Percentiles rank a stretch among this genome's conserved stretches.
Conservation (phyloP, 106 monocot species). For the Ottelia alismoides region DNA sequence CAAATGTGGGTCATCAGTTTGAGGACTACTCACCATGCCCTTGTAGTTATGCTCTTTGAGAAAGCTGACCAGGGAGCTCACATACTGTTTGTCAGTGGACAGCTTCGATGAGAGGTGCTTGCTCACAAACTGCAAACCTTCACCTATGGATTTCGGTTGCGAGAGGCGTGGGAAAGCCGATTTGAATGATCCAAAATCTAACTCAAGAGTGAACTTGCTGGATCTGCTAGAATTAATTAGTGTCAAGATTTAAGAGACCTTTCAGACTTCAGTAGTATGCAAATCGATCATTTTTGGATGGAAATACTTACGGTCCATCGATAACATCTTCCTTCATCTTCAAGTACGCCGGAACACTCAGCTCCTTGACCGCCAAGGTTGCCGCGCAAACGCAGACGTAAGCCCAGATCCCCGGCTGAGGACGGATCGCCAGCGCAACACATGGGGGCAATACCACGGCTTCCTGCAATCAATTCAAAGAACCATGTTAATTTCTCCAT, state of each 20-base stretch:
- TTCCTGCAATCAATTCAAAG: too few relatives aligned
- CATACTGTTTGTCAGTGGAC: conserved; percentile 66
- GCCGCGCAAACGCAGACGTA: conserved; percentile 51
- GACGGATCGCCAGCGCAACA: conserved; percentile 82
- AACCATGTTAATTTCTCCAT: too few relatives aligned
- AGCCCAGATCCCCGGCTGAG: conserved; percentile 88
- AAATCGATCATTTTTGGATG: neutral
- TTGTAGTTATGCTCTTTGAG: conserved; percentile 52
- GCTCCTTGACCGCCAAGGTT: conserved; percentile 36
- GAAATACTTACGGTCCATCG: conserved; percentile 26
- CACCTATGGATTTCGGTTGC: conserved; percentile 58
- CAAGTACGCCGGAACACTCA: conserved; percentile 46
- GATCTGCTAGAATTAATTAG: conserved; percentile 6
- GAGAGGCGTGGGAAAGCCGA: conserved; percentile 54
- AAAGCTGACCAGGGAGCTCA: conserved; percentile 46
- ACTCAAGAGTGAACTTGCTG: conserved; percentile 43
- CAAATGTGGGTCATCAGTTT: neutral
- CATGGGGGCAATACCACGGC: conserved; percentile 71
- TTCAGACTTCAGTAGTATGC: too few relatives aligned
- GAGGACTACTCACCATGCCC: conserved; percentile 35
- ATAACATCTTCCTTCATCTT: conserved; percentile 65
- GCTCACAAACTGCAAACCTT: conserved; percentile 69
- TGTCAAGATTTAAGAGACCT: conserved; percentile 5
- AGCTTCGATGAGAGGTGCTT: conserved; percentile 68
- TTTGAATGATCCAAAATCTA: conserved; percentile 80